Evolutionary conservation across 2,329 filamentous ascomycete genomes (phyloP).

Genomic region (Chalara sp.): DNA sequence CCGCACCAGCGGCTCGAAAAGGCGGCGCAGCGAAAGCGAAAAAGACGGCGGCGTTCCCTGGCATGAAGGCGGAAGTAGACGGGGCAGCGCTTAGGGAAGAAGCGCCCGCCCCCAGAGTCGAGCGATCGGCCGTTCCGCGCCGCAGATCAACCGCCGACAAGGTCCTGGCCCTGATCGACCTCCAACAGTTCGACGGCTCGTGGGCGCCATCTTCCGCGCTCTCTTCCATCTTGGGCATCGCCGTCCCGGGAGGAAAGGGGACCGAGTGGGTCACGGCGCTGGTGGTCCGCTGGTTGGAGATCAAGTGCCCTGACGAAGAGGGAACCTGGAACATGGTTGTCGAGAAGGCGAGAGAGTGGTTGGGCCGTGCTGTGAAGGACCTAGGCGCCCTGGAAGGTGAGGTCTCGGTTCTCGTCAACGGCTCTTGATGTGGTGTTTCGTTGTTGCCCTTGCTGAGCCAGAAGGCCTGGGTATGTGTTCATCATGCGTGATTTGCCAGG

Average conservation of each 20-base stretch:
- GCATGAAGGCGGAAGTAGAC: background rate
- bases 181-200: slow-evolving; percentile 50
- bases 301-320: slow-evolving; percentile 34
- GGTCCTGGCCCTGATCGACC: slow-evolving; percentile 39
- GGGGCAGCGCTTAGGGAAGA: background rate
- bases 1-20: no score
- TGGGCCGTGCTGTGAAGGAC: slow-evolving; percentile 21
- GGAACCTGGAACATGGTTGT: slow-evolving; percentile 60
- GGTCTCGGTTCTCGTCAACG: background rate
- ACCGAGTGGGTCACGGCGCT: slow-evolving; percentile 29
- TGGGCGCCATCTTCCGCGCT: slow-evolving; percentile 31
- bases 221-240: background rate
- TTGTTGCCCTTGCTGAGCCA: no score
- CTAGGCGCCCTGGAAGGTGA: background rate
- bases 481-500: no score
- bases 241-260: background rate
- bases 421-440: no score
- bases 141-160: slow-evolving; percentile 11
- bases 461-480: no score
- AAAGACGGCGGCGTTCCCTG: no score
- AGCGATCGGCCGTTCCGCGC: background rate
- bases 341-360: slow-evolving; percentile 50
- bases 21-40: no score
- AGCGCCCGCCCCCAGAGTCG: background rate
- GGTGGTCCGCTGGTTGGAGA: slow-evolving; percentile 43